Evolutionary conservation across 164 flowering plant species (phyloP), one percentile per base, ranked within the genome.

Genomic region (Annona squamosa): DNA sequence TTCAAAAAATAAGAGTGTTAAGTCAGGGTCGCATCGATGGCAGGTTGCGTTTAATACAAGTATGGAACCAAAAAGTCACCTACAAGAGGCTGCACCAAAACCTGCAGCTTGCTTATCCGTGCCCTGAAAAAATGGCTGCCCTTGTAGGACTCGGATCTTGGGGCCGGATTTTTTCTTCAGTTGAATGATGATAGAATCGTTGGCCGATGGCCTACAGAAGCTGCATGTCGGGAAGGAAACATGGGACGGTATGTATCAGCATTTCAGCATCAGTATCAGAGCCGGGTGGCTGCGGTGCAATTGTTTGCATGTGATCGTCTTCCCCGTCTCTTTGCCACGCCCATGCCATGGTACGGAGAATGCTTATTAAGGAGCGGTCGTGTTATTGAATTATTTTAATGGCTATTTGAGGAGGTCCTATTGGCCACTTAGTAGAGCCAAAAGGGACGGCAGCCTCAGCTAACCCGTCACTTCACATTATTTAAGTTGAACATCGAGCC

Each of bases 361-460:
- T 52, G 13, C 13, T 52, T 52, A 16, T 52, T 52, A 2, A 52
- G 59, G 59, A 16, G 17, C 13, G 13, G 59, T 52, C 13, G 9
- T 52, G 9, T 10, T 10, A 16, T 5, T 52, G 59, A 10, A 52
- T 26, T 63, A 41, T 42, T 65, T 65, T 42, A 42, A 69, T 7
- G 42, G 12, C 19, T 69, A 47, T 47, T 69, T 48, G 43, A 69
- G 71, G 26, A 69, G 42, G 18, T 69, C 71, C 59, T 17, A 69
- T 69, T 46, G 71, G 71, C 57, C 64, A 71, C 52, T 61, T 16
- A 61, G 1, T 48, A 5, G 72, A 4, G 17, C 56, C 6, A 43
- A 70, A 52, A 7, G 59, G 13, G 59, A 52, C 13, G 59, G 59
- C 13, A 10, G 59, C 59, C 59, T 5, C 59, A 12, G 13, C 59